Evolutionary conservation across 1,139 yeast genomes (phyloP), one percentile per base, ranked within the genome.

Genomic region (Pneumocystis canis): DNA sequence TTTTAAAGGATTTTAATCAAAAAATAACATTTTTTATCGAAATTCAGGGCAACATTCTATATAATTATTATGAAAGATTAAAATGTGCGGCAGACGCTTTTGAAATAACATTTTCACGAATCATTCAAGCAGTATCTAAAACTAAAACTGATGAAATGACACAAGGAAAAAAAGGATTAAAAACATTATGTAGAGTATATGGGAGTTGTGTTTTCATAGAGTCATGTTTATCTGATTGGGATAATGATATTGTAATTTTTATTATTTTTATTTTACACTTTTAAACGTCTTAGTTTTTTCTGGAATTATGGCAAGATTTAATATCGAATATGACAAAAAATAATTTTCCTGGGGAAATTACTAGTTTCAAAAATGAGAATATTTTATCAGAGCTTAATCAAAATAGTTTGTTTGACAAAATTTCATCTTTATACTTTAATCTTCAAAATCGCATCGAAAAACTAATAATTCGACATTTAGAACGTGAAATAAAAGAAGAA

Each of bases 11-110:
- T 32, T 80, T 82, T 57, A 82, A 82, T 64, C 85, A 81, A 69
- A 88, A 89, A 69, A 75, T 87, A 63, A 80, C 82, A 69, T 84
- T 85, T 64, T 80, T 87, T 33, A 81, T 87, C 9, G 82, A 82
- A 32, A 83, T 89, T 47, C 95, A 89, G 71, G 73, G 89, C 60
- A 78, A 78, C 39, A 72, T 89, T 58, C 71, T 89, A 31, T 85
- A 85, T 63, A 76, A 76, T 56, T 89, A 87, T 70, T 78, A 79
- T 64, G 79, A 78, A 3, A 77, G 80, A 37, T 71, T 89, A 25
- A 71, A 75, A 28, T 77, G 77, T 58, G 76, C 81, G 18, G 75
- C 79, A 63, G 74, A 76, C 63, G 78, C 79, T 6, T 77, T 82
- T 67, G 80, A 78, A 61, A 82, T 78, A 14, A 71, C 76, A 62